Conservation (phyloP, 2,329 filamentous ascomycete species). For the Raffaelea arxii region DNA sequence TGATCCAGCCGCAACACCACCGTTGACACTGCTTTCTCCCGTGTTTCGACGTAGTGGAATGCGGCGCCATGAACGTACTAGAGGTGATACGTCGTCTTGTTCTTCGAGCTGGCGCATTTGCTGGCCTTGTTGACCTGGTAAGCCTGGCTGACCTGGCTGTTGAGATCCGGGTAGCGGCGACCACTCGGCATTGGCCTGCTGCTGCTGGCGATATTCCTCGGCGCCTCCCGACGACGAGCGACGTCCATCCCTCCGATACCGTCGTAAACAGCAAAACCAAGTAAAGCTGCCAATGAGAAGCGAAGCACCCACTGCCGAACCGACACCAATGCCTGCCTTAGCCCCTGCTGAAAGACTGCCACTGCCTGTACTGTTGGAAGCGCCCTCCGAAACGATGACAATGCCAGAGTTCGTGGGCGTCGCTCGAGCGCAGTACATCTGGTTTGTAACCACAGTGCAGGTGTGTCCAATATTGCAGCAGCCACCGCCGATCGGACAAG, state of each 20-base stretch:
- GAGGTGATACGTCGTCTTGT: too few relatives aligned
- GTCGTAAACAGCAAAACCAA: slow-evolving; percentile 37
- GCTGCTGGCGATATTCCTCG: background rate
- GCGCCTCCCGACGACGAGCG: slow-evolving; percentile 12
- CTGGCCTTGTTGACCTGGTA: too few relatives aligned
- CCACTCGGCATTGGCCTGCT: background rate
- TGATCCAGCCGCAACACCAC: slow-evolving; percentile 10
- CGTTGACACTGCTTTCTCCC: background rate
- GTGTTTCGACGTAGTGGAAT: slow-evolving; percentile 1
- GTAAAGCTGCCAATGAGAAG: slow-evolving; percentile 30
- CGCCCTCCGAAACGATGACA: slow-evolving; percentile 3
- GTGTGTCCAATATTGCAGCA: slow-evolving; percentile 37
- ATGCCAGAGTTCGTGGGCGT: slow-evolving; percentile 18
- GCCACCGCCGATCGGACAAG: slow-evolving; percentile 34
- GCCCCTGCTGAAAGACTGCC: slow-evolving; percentile 35
- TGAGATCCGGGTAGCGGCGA: background rate
- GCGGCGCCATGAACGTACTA: too few relatives aligned
- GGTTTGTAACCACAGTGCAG: slow-evolving; percentile 29
- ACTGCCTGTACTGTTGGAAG: slow-evolving; percentile 3
- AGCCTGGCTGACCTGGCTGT: too few relatives aligned
- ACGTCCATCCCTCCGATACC: slow-evolving; percentile 17
- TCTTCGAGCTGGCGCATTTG: too few relatives aligned
- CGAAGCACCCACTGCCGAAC: slow-evolving; percentile 34
- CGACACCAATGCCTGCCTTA: slow-evolving; percentile 47
- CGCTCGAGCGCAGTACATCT: slow-evolving; percentile 29